Evolutionary conservation across 2,329 filamentous ascomycete genomes (phyloP), one percentile per base, ranked within the genome.

Genomic region (Fusarium sp.): DNA sequence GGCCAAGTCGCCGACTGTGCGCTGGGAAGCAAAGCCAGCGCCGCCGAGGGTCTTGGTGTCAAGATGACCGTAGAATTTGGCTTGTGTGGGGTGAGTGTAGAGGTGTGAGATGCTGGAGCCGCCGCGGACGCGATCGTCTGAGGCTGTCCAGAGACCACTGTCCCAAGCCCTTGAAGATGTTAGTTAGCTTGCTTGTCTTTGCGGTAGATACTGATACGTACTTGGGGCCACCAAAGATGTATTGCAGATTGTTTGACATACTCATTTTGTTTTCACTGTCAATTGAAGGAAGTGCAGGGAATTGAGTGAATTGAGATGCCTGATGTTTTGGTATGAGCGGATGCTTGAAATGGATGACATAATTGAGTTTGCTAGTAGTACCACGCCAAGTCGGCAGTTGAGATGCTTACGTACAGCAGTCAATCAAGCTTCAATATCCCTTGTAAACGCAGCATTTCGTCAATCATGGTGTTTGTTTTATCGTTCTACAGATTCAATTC

Each of bases 1-100:
- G 29, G 82, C 82, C 19, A 85, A 81, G 42, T 86, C 82, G 12
- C 90, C 88, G 42, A 85, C 86, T 9, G 91, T 94, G 51, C 91
- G 88, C 79, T 95, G 94, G 9, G 91, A 93, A 15, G 93, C 93
- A 78, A 97, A 96, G 10, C 94, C 94, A 2, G 94, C 93, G 35
- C 93, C 93, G 31, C 93, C 93, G 0, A 96, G 88, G 0, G 92
- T 90, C 59, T 86, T 87, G 70, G 91, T 94, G 81, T 96, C 93
- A 25, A 96, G 86, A 29, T 85, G 84, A 5, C 94, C 93, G 71
- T 88, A 82, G 82, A 95, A 94, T 81, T 86, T 61, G 80, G 91
- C 89, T 80, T 69, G 69, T 56, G 77, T 69, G 46, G 74, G 72
- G 16, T 25, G 77, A 66, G 52, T 80, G 45, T 79, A 80, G n/a